Evolutionary conservation across 2,329 filamentous ascomycete genomes (phyloP), one percentile per base, ranked within the genome.

Genomic region (Penicillium janthinellum): DNA sequence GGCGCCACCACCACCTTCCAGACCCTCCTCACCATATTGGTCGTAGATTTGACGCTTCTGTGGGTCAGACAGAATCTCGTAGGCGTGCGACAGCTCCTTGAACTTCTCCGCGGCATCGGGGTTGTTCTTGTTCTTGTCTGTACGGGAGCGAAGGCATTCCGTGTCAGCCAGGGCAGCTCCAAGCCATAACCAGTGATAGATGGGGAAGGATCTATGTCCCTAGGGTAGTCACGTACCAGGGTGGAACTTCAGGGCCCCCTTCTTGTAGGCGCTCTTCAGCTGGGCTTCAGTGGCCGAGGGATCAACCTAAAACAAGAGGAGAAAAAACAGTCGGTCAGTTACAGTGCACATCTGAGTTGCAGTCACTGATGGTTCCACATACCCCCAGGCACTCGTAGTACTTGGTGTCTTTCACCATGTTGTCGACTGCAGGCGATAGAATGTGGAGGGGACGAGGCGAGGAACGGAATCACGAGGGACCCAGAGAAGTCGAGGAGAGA

Each of bases 61-160:
- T 41, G 90, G 78, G 75, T 99, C 95, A 70, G 90, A 95, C 17
- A 99, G 88, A 67, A 96, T 85, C 83, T 99, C 95, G 80, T 98
- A 99, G 63, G 95, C 95, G 74, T 94, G 89, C 66, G 92, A 96
- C 62, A 97, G 85, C 72, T 97, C 93, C 83, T 99, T 98, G 88
- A 99, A 99, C 80, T 97, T 99, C 63, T 96, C 92, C 70, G 94
- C 92, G 54, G 95, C 93, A 28, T 88, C 90, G 42, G 93, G 92
- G 82, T 96, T 96, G 82, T 95, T 88, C 66, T 89, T 87, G 79
- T 99, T 99, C 86, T 99, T 99, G 80, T 99, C 94, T 96, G 68
- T 39, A 57, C 15, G 14, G 7, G 17, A 54, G 25, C 7, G n/a
- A 56, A 38, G 51, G 20, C 12, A 2, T 47, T 52, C 31, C 41